Base-by-base conservation (phyloP, 345 rosid genomes). In the Sonneratia alba region DNA sequence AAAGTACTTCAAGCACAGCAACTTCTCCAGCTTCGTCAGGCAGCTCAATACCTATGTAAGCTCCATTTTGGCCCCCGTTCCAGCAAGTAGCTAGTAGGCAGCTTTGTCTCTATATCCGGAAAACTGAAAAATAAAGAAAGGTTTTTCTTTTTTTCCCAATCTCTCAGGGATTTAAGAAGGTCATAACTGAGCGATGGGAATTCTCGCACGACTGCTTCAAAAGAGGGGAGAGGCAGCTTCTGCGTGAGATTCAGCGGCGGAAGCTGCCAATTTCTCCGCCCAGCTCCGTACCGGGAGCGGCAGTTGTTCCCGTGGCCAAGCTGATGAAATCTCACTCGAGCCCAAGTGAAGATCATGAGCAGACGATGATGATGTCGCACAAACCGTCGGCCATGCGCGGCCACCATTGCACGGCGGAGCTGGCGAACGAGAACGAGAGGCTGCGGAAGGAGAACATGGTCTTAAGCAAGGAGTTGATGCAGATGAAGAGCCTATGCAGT, bases 171-270 rank as follows among this genome's bases (percentile, higher is more conserved):
- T 93, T 91, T 61, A 85, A 85, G 56, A 93, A 93, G 76, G 81
- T 91, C 2, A 91, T 85, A 0, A 93, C 98, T 56, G 98, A 93
- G 70, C 91, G 96, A 0, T 93, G 98, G 98, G 98, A 93, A 82
- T 93, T 93, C 75, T 82, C 92, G 0, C 91, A 93, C 73, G 97
- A 91, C 42, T 85, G 64, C 72, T 91, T 93, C 66, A 77, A 83
- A 3, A 80, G 87, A 77, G 96, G 96, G 38, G 86, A 93, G 75
- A 88, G 80, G 74, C 86, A 72, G 74, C 87, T 93, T 24, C 72
- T 93, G 38, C 76, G 89, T n/a, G 96, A 93, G 36, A 93, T 93
- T 59, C 98, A 89, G 72, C 86, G 98, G 2, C 82, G 98, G 73
- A 91, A 89, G 77, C n/a, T 89, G 4, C 74, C 81, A 6, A 1